phyloP scores from a whole-genome alignment of 805 yeast species.

The Yarrowia sp. region DNA sequence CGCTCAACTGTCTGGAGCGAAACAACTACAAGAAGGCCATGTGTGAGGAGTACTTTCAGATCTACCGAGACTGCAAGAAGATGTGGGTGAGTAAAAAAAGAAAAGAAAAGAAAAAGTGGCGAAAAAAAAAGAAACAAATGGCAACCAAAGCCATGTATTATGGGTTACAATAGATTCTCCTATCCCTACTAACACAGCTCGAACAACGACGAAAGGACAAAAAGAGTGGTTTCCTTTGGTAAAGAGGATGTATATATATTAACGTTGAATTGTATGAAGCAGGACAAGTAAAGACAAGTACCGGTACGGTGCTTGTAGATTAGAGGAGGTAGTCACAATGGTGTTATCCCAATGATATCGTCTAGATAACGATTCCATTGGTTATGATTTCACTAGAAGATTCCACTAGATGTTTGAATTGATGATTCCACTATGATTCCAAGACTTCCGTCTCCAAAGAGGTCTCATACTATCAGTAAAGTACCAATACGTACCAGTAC shows the following conservation, averaged over 20 bases:
- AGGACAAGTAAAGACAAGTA: no score
- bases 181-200: background rate
- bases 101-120: background rate
- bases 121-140: background rate
- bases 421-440: no score
- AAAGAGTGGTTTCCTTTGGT: conserved; percentile 23
- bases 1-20: conserved; percentile 75
- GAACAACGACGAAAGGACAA: conserved; percentile 21
- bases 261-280: background rate
- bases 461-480: no score
- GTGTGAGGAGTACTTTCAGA: conserved; percentile 82
- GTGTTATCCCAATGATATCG: no score
- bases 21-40: conserved; percentile 66
- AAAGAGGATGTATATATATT: conserved; percentile 1
- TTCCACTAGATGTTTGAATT: no score
- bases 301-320: background rate
- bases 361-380: no score
- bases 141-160: background rate
- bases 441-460: no score
- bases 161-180: no score
- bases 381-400: no score
- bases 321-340: no score
- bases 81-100: conserved; percentile 48
- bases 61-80: conserved; percentile 87
- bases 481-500: no score